Base-by-base conservation (phyloP, 306 rosid species). In the Vigna hirtella region DNA sequence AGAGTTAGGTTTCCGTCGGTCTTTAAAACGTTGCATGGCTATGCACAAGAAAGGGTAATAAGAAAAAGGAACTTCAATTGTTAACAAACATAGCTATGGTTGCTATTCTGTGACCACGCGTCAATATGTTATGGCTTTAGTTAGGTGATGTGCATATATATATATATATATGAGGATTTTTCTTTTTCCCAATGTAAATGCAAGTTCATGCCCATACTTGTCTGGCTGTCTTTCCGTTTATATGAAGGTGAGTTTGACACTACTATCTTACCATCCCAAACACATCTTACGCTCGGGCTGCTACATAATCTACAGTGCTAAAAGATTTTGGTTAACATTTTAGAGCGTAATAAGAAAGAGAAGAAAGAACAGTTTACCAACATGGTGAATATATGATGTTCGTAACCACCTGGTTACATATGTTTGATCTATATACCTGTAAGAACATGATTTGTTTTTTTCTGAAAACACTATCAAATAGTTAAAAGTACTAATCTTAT, bases 141-240 rank as follows among this genome's bases (percentile, higher is more conserved):
- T 82, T 83, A 18, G 61, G 61, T 55, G 0, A 40, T 40, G 9
- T 40, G 9, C 9, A 9, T 9, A 42, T 42, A 56, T 26, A 58
- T 9, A 55, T 9, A 63, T 63, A 34, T 63, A 1, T n/a, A n/a
- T 38, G 63, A 13, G 6, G 68, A 15, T 32, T 51, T 51, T 51
- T 45, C 50, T n/a, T 51, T 51, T 51, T 51, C 56, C 56, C 10
- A 6, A 51, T 51, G 56, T 71, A 51, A 81, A 79, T 74, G 82
- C 73, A 70, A 68, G 59, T 47, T 51, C 32, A 71, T 45, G 72
- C 45, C 76, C 77, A 72, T 70, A 63, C 67, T 52, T 53, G 73
- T 58, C 6, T 40, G 62, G 63, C 49, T 80, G 83, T 80, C 83
- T 52, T 80, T 73, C 83, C 83, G 17, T 73, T 80, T 80, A 53